phyloP scores from a whole-genome alignment of 306 rosid species.

The Ormosia emarginata region DNA sequence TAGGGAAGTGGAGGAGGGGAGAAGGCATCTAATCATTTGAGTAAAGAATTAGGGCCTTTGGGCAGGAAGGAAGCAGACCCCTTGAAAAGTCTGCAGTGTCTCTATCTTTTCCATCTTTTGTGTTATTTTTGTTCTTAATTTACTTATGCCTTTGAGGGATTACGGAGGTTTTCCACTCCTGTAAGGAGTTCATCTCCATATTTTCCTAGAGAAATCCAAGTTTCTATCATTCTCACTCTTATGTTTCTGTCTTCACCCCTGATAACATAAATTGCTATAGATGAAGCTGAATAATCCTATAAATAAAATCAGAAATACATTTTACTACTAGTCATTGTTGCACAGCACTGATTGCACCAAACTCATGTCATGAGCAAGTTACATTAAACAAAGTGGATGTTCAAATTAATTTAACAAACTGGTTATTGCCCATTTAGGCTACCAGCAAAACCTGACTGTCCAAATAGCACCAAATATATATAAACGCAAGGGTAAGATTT shows the following conservation, averaged over 20 bases:
- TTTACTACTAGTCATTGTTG: background rate
- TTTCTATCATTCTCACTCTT: too few species aligned
- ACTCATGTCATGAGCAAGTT: background rate
- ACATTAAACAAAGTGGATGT: background rate
- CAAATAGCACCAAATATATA: background rate
- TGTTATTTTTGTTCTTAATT: too few species aligned
- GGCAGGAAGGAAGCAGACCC: too few species aligned
- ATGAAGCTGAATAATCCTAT: background rate
- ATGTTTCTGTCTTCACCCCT: background rate
- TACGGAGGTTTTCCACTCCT: too few species aligned
- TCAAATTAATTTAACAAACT: background rate
- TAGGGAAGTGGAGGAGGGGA: too few species aligned
- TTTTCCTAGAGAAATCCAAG: too few species aligned
- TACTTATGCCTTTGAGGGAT: too few species aligned
- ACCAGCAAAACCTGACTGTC: background rate
- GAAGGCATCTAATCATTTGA: too few species aligned
- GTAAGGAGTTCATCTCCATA: too few species aligned
- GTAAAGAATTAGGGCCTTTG: too few species aligned
- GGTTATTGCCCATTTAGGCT: background rate
- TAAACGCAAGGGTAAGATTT: background rate
- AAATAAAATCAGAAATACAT: background rate
- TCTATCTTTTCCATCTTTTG: too few species aligned
- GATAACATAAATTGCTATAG: background rate
- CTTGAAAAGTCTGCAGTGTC: too few species aligned
- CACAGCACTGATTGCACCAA: background rate